Evolutionary conservation across 495 filamentous ascomycete species (phyloP).

Genomic region (Apodospora peruviana): DNA sequence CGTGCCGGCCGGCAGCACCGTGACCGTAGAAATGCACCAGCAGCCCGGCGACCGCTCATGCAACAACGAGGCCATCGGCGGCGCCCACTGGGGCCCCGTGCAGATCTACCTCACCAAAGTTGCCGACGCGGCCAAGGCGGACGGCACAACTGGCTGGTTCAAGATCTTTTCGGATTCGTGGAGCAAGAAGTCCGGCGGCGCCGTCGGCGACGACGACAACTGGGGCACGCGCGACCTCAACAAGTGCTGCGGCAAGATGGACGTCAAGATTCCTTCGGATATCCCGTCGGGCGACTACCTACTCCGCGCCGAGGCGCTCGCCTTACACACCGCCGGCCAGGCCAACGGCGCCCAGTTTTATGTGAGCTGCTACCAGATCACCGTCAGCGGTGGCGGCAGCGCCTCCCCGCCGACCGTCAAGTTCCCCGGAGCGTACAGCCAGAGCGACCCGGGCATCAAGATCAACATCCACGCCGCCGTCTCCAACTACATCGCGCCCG

Average conservation of each 20-base stretch:
- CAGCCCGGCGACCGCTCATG: constrained; percentile 41
- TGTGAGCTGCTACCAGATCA: constrained; percentile 46
- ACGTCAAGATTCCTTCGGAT: constrained; percentile 41
- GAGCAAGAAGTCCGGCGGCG: constrained; percentile 28
- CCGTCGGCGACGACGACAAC: constrained; percentile 37
- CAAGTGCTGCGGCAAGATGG: constrained; percentile 45
- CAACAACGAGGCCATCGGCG: constrained; percentile 42
- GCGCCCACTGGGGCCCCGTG: constrained; percentile 42
- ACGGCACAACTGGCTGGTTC: constrained; percentile 39
- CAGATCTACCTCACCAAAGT: constrained; percentile 51
- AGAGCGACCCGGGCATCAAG: constrained; percentile 44
- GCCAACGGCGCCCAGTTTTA: constrained; percentile 42
- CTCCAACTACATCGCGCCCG: constrained; percentile 31
- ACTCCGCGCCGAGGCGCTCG: constrained; percentile 45
- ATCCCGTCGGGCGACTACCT: constrained; percentile 46
- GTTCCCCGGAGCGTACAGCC: constrained; percentile 43
- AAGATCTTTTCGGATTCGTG: constrained; percentile 48
- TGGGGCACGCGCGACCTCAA: constrained; percentile 51
- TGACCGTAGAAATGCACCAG: constrained; percentile 50
- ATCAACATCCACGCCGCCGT: constrained; percentile 42
- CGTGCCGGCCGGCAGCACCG: constrained; percentile 38
- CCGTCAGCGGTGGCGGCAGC: constrained; percentile 27
- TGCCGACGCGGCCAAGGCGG: constrained; percentile 40
- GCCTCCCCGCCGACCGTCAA: constrained; percentile 31
- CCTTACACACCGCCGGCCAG: constrained; percentile 42